These are phyloP conservation scores for Gossypium australe DNA, from an alignment of 345 rosid species.

Conservation along the genomic window DNA sequence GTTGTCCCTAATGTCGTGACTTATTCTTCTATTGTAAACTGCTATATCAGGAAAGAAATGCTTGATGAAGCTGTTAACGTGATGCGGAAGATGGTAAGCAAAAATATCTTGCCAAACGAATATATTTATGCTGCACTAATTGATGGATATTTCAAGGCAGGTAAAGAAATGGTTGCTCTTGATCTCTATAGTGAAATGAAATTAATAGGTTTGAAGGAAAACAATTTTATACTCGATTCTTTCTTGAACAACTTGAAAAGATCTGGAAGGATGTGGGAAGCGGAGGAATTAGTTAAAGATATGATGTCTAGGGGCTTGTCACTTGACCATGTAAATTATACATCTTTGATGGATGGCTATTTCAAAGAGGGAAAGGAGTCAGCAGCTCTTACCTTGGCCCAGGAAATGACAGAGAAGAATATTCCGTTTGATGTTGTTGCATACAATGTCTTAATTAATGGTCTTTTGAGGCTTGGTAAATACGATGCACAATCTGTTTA, in stretches of 20 bases:
- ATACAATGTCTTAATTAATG: slow-evolving; percentile 71
- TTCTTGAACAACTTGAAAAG: slow-evolving; percentile 65
- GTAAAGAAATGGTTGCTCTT: slow-evolving; percentile 46
- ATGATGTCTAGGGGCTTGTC: slow-evolving; percentile 50
- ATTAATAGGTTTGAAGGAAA: slow-evolving; percentile 50
- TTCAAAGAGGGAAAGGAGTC: slow-evolving; percentile 69
- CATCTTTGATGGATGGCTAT: slow-evolving; percentile 83
- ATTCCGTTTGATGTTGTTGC: slow-evolving; percentile 67
- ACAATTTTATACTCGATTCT: slow-evolving; percentile 54
- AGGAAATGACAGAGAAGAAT: slow-evolving; percentile 61
- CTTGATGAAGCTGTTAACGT: slow-evolving; percentile 50
- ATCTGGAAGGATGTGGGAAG: slow-evolving; percentile 48
- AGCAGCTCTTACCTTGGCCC: slow-evolving; percentile 58
- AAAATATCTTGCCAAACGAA: slow-evolving; percentile 47
- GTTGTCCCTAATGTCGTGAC: slow-evolving; percentile 52
- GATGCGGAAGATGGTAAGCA: slow-evolving; percentile 51
- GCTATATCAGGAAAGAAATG: slow-evolving; percentile 71
- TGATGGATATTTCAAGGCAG: slow-evolving; percentile 70
- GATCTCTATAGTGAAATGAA: slow-evolving; percentile 65
- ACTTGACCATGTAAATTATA: slow-evolving; percentile 71
- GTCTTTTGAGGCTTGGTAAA: slow-evolving; percentile 57
- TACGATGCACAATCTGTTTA: slow-evolving; percentile 46
- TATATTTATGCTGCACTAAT: slow-evolving; percentile 53
- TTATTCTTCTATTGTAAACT: slow-evolving; percentile 63
- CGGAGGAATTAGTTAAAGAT: slow-evolving; percentile 40